phyloP scores from a whole-genome alignment of 345 rosid genomes.

The Toxicodendron radicans region DNA sequence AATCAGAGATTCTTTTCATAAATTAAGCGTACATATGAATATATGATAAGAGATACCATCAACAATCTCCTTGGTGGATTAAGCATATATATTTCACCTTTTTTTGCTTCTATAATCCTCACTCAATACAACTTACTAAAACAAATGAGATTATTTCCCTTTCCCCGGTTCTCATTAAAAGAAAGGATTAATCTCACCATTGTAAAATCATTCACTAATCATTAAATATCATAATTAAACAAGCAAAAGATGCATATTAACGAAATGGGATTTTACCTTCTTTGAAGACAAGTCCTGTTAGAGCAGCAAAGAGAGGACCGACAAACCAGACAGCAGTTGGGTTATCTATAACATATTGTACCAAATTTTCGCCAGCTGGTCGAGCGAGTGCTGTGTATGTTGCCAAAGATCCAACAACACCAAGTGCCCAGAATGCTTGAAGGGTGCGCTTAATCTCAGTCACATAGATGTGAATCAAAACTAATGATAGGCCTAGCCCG shows the following conservation, averaged over 20 bases:
- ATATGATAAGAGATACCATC: neutral
- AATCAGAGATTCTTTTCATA: neutral
- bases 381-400: slow-evolving; percentile 59
- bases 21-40: slow-evolving; percentile 1
- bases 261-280: slow-evolving; percentile 54
- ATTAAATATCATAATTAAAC: neutral
- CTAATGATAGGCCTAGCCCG: slow-evolving; percentile 74
- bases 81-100: no score
- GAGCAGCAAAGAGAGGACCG: slow-evolving; percentile 88
- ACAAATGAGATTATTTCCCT: neutral
- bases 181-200: neutral
- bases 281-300: slow-evolving; percentile 92
- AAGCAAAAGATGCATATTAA: slow-evolving; percentile 4
- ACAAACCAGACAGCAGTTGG: slow-evolving; percentile 80
- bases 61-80: neutral
- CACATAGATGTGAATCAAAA: slow-evolving; percentile 86
- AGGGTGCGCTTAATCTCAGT: slow-evolving; percentile 91
- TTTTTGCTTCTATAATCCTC: no score
- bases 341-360: slow-evolving; percentile 64
- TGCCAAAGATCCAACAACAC: slow-evolving; percentile 68
- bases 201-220: neutral
- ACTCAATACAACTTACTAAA: no score
- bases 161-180: neutral
- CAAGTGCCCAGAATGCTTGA: slow-evolving; percentile 91
- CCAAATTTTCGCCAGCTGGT: slow-evolving; percentile 67